A percentile compares a stretch with the other conserved stretches of the same genome.
phyloP scores from a whole-genome alignment of 306 rosid genomes.

The Vigna nakashimae region DNA sequence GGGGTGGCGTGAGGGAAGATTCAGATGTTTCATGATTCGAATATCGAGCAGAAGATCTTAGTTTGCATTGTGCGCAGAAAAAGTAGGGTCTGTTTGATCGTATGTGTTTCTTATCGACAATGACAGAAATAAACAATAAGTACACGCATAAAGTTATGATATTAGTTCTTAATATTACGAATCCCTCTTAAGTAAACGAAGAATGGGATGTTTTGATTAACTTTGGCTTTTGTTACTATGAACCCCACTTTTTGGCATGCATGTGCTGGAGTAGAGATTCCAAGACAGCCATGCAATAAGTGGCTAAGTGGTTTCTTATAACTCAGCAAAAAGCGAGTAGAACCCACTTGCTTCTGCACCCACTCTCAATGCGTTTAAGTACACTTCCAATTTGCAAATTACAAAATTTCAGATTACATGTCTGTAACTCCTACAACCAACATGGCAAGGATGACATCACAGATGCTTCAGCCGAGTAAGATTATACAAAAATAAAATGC shows the following conservation, averaged over 20 bases:
- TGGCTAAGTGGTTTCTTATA: constrained; percentile 2
- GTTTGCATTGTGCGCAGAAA: not conserved
- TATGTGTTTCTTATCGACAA: not conserved
- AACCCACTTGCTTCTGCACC: constrained; percentile 8
- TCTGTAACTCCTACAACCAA: not conserved
- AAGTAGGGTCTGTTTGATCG: not conserved
- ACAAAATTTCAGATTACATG: not conserved
- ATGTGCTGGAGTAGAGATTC: not conserved
- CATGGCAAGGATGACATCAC: not conserved
- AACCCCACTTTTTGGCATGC: not conserved
- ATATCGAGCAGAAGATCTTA: constrained; percentile 12
- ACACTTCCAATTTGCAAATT: not conserved
- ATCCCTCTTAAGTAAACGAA: too few species aligned
- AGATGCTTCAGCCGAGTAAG: too few species aligned
- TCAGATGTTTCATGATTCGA: constrained; percentile 11
- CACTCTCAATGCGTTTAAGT: not conserved
- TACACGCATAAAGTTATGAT: not conserved
- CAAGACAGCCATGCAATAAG: constrained; percentile 10
- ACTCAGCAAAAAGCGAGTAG: not conserved
- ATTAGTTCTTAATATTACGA: not conserved
- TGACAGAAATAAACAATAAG: not conserved
- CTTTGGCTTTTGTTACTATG: not conserved
- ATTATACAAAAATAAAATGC: too few species aligned
- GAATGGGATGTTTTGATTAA: not conserved
- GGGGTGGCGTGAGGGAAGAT: not conserved